Evolutionary conservation across 495 filamentous ascomycete genomes (phyloP).

Genomic region (Hypoxylon intermedium): DNA sequence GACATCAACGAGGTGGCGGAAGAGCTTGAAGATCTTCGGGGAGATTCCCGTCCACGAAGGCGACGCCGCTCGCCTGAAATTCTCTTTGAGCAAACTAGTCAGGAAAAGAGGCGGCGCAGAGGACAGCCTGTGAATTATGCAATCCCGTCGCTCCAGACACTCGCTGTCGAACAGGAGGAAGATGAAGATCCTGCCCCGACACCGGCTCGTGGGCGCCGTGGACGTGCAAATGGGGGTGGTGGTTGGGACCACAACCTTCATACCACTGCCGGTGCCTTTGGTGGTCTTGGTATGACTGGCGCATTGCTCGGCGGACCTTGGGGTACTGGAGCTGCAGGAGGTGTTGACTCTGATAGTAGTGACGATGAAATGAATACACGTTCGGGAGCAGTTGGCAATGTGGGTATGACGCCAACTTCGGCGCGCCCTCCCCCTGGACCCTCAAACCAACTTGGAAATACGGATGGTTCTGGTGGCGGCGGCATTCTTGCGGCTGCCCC

Average conservation of each 20-base stretch:
- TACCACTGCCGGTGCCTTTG: conserved; percentile 89
- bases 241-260: conserved; percentile 79
- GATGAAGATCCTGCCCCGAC: conserved; percentile 63
- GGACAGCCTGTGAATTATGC: conserved; percentile 54
- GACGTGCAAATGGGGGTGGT: conserved; percentile 59
- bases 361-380: conserved; percentile 82
- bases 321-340: conserved; percentile 69
- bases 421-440: conserved; percentile 60
- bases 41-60: conserved; percentile 55
- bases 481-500: conserved; percentile 74
- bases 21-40: conserved; percentile 72
- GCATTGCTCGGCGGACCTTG: conserved; percentile 80
- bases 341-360: conserved; percentile 92
- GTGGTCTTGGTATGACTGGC: conserved; percentile 74
- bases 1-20: conserved; percentile 79
- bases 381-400: conserved; percentile 63
- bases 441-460: conserved; percentile 63
- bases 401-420: conserved; percentile 79
- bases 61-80: conserved; percentile 62
- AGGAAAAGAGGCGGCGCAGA: conserved; percentile 48
- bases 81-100: conserved; percentile 57
- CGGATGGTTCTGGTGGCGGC: conserved; percentile 60
- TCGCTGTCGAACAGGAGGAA: conserved; percentile 74
- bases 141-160: conserved; percentile 76
- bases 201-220: conserved; percentile 67